phyloP scores from a whole-genome alignment of 176 grass and related monocot genomes.

The Oryza punctata region DNA sequence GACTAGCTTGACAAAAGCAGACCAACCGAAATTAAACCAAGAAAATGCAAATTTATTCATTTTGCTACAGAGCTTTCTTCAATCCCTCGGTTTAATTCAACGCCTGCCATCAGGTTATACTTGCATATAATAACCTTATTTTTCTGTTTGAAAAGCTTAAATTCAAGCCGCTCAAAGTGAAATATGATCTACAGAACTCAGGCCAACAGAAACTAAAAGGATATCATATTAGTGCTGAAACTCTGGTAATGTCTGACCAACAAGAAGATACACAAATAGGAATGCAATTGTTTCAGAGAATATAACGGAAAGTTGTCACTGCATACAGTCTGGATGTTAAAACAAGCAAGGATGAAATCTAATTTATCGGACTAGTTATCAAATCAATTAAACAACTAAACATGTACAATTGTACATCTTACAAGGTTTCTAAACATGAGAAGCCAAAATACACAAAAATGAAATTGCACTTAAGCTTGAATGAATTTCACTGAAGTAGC shows the following conservation, averaged over 20 bases:
- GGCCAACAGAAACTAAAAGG: neutral
- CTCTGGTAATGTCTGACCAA: neutral
- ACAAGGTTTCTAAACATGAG: conserved; percentile 7
- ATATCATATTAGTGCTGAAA: neutral
- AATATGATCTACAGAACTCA: neutral
- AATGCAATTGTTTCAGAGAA: neutral
- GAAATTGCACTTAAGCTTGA: conserved; percentile 16
- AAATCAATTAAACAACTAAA: conserved; percentile 15
- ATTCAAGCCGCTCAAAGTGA: neutral
- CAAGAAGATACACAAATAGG: neutral
- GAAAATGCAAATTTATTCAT: neutral
- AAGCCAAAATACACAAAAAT: conserved; percentile 14
- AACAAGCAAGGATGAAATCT: neutral
- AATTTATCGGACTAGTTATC: conserved; percentile 8
- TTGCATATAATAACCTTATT: neutral
- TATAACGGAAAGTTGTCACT: neutral
- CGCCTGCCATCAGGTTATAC: neutral
- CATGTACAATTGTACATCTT: conserved; percentile 35
- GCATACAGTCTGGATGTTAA: neutral
- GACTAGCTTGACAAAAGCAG: neutral
- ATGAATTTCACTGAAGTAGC: conserved; percentile 9
- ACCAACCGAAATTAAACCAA: neutral
- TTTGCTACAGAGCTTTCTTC: neutral
- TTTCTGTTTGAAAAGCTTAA: neutral
- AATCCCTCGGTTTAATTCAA: neutral